Base-by-base conservation (phyloP, 495 filamentous ascomycete species). In the Penicillium coffeae region DNA sequence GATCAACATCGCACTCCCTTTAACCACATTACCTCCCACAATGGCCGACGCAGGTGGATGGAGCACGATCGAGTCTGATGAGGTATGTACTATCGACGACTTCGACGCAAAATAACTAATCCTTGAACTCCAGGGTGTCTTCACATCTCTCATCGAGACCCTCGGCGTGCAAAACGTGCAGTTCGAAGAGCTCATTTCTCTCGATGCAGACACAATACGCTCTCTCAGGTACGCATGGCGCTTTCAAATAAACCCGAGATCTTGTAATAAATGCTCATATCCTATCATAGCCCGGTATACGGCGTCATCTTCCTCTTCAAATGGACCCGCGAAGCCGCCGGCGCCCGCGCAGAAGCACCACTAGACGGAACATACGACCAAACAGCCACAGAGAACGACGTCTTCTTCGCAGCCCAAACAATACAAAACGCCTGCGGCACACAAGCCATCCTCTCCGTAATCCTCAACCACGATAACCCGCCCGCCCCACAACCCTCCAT, bases 271-370 rank as follows among this genome's bases (percentile, higher is more conserved):
- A n/a, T n/a, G n/a, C 35, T 33, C 45, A 30, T 12, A n/a, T 21
- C 42, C 43, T 21, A 25, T 9, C 47, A 3, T 16, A 85, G 87
- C 53, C 87, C 89, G 35, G 81, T 96, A 53, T 95, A 97, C 73
- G 93, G 93, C 65, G 90, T 97, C 54, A 96, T 99, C 65, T 97
- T 99, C 73, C 89, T 99, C 65, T 99, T 99, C 83, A 97, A 96
- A 75, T 99, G 88, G 73, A 89, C 86, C 18, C 88, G 86, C 36
- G 86, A 88, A 65, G 74, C 82, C 47, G 80, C 79, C 44, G 79
- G 80, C 56, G 75, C 76, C 37, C 62, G 71, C 34, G 67, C 73
- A 47, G 78, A 84, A 47, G 77, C 80, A 16, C 86, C 88, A 34
- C 65, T 74, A 33, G 87, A 95, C 64, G 91, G 93, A 41, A 75